Conservation (phyloP, 345 rosid genomes). For the Linum tenue region DNA sequence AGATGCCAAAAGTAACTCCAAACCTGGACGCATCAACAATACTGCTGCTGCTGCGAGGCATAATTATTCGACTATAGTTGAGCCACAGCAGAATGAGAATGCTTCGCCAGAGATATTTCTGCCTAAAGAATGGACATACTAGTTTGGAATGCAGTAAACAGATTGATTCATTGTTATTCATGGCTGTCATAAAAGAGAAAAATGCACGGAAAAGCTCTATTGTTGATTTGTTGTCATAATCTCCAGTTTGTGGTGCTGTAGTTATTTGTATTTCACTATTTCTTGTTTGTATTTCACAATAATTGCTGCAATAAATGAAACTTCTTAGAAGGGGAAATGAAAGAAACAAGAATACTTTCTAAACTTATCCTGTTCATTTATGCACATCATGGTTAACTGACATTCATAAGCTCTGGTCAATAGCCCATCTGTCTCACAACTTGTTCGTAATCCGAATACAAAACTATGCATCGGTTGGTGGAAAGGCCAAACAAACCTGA, state of each 20-base stretch:
- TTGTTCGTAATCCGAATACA: too few relatives aligned
- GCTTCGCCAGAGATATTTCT: constrained; percentile 2
- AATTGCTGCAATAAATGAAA: neutral
- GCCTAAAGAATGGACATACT: constrained; percentile 9
- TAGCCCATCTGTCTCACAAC: neutral
- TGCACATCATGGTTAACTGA: neutral
- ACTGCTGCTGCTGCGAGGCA: neutral
- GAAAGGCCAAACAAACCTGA: neutral
- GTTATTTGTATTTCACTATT: neutral
- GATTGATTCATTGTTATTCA: neutral
- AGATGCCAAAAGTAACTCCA: neutral
- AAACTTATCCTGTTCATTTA: neutral
- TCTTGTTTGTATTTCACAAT: too few relatives aligned
- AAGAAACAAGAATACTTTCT: neutral
- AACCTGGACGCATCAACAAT: neutral
- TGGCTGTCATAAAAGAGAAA: neutral
- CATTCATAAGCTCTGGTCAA: neutral
- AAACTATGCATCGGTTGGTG: neutral
- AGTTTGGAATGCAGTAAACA: neutral
- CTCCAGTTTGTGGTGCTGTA: neutral
- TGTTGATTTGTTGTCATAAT: neutral
- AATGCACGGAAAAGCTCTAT: neutral
- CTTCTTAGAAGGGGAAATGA: neutral
- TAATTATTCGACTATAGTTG: neutral
- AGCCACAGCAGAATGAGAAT: neutral